These are phyloP conservation scores for Trametes versicolor DNA, from an alignment of 1,284 basidiomycete species.

Conservation along the genomic window DNA sequence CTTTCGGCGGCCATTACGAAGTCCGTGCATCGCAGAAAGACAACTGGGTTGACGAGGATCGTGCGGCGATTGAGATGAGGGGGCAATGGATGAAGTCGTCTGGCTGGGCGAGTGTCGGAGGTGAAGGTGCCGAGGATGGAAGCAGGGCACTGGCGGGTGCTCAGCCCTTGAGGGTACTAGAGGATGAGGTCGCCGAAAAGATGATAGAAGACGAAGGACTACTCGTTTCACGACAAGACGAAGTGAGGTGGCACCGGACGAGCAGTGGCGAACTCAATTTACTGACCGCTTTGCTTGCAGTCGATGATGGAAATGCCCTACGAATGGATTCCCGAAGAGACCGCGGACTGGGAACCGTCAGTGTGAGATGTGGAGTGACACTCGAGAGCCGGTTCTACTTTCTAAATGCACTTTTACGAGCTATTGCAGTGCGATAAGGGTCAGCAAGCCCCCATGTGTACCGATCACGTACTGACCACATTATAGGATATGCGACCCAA, in stretches of 20 bases:
- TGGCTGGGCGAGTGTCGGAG: background rate
- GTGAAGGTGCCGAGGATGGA: background rate
- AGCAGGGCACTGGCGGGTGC: background rate
- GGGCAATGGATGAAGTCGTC: background rate
- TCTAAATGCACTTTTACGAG: no score
- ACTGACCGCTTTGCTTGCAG: background rate
- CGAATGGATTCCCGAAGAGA: background rate
- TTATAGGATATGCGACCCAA: no score
- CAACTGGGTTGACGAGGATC: no score
- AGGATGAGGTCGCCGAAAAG: background rate
- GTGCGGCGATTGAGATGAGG: background rate
- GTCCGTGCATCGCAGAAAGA: background rate
- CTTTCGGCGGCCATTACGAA: background rate
- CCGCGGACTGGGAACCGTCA: background rate
- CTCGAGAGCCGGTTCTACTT: no score
- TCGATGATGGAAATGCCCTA: background rate
- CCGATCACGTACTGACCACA: no score
- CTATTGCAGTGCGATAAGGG: no score
- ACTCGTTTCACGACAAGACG: background rate
- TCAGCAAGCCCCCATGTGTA: no score
- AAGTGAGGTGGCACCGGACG: background rate
- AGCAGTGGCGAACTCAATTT: background rate
- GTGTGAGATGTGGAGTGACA: background rate
- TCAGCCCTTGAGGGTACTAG: background rate
- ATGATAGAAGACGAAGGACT: constrained; percentile 1